A percentile compares a stretch with the other conserved stretches of the same genome.
Conservation (phyloP, 169 alveolate species). For the Toxoplasma gondii region DNA sequence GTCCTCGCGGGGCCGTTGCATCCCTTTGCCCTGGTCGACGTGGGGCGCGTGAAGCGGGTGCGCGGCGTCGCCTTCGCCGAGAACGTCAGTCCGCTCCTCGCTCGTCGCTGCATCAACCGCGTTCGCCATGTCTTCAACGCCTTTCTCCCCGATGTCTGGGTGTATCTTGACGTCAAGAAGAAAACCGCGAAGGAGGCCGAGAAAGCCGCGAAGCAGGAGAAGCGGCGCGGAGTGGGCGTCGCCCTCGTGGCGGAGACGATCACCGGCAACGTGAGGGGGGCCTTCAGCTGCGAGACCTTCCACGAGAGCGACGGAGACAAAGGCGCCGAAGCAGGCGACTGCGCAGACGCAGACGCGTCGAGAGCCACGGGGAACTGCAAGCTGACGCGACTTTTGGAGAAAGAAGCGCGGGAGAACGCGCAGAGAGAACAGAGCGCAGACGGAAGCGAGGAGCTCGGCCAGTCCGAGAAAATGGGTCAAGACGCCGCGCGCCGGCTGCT, state of each 20-base stretch:
- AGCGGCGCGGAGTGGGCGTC: slow-evolving; percentile 84
- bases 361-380: slow-evolving; percentile 52
- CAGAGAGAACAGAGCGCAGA: background rate
- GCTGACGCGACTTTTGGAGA: slow-evolving; percentile 25
- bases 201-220: slow-evolving; percentile 4
- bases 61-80: slow-evolving; percentile 87
- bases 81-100: slow-evolving; percentile 75
- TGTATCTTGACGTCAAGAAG: slow-evolving; percentile 79
- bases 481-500: slow-evolving; percentile 71
- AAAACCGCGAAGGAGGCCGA: slow-evolving; percentile 57
- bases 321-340: background rate
- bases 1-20: slow-evolving; percentile 74
- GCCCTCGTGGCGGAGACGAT: slow-evolving; percentile 90
- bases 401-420: background rate
- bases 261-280: slow-evolving; percentile 68
- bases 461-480: slow-evolving; percentile 69
- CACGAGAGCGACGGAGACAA: background rate
- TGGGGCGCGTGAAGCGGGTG: slow-evolving; percentile 85
- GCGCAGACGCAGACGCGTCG: slow-evolving; percentile 42
- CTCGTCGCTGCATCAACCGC: slow-evolving; percentile 80
- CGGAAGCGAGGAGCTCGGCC: background rate
- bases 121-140: slow-evolving; percentile 84
- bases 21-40: slow-evolving; percentile 79
- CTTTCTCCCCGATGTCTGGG: slow-evolving; percentile 92
- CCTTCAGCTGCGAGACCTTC: slow-evolving; percentile 29